phyloP scores from a whole-genome alignment of 1,284 basidiomycete genomes.

The Ustilago bromivora region DNA sequence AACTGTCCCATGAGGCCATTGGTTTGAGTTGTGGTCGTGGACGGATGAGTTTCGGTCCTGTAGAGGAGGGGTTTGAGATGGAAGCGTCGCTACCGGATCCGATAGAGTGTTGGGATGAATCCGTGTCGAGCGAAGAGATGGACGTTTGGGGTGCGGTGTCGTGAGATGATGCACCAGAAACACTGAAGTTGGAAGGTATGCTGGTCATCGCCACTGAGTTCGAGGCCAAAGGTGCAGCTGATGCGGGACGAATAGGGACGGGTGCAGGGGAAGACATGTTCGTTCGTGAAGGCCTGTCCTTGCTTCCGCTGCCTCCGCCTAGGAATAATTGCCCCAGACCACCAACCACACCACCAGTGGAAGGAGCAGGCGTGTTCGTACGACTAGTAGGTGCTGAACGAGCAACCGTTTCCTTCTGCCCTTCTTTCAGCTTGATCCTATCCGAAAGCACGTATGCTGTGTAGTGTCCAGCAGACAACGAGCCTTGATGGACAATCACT shows the following conservation, averaged over 20 bases:
- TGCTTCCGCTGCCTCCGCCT: conserved; percentile 11
- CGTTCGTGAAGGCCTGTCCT: conserved; percentile 16
- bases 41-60: conserved; percentile 32
- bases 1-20: conserved; percentile 45
- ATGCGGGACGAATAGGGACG: conserved; percentile 35
- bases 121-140: conserved; percentile 38
- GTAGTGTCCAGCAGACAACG: conserved; percentile 61
- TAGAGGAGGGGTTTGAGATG: neutral
- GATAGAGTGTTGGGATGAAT: conserved; percentile 7
- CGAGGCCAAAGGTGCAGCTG: conserved; percentile 27
- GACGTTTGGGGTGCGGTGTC: conserved; percentile 37
- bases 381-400: conserved; percentile 44
- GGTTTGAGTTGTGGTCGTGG: conserved; percentile 35
- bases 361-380: conserved; percentile 39
- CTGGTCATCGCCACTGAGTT: conserved; percentile 31
- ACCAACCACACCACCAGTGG: neutral
- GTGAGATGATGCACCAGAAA: conserved; percentile 27
- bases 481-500: conserved; percentile 80
- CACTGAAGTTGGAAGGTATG: conserved; percentile 19
- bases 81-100: conserved; percentile 17
- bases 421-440: conserved; percentile 49
- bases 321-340: conserved; percentile 37
- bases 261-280: conserved; percentile 31
- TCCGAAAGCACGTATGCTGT: conserved; percentile 62
- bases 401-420: conserved; percentile 36